Evolutionary conservation across 352 stramenopile genomes (phyloP), one percentile per base, ranked within the genome.

Genomic region (Globisporangium megalacanthum): DNA sequence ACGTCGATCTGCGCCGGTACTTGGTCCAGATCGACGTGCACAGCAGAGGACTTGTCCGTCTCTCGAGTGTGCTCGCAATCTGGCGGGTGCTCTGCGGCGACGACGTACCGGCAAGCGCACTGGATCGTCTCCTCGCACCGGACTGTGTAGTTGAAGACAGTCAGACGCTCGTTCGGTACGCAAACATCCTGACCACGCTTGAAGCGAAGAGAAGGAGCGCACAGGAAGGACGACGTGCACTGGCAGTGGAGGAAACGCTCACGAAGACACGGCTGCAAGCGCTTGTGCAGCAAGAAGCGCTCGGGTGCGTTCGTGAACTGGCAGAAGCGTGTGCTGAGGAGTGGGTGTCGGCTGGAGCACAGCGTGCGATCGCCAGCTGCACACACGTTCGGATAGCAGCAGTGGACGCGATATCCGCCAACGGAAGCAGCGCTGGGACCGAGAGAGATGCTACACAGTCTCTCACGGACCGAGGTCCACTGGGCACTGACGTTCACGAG

Each of bases 21-120:
- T 41, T 77, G 7, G 11, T 48, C 33, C 54, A 63, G 47, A 53
- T 79, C 39, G 71, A 73, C 15, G 52, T 60, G 52, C 66, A 65
- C 22, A 41, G 61, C n/a, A 33, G 49, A 51, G 66, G 68, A 13
- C 58, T 74, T 29, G 20, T 79, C 35, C 63, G 65, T 19, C 53
- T 51, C 17, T 51, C 65, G 33, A 74, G 65, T 55, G 58, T 71
- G 10, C 25, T 58, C 6, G 65, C 49, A 6, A 31, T 79, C 17
- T n/a, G 74, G 47, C 65, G 53, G 9, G 58, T 77, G 39, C 52
- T 79, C 49, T 51, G 60, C 44, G 60, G 65, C 14, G 11, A 58
- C 55, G 57, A 66, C 10, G 14, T 33, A 19, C 17, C 53, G 4
- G 49, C 19, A 29, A 31, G 7, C 25, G 54, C 58, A 46, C 49